Evolutionary conservation across 176 grass and related monocot species (phyloP).

Genomic region (Saccharum officinarum): DNA sequence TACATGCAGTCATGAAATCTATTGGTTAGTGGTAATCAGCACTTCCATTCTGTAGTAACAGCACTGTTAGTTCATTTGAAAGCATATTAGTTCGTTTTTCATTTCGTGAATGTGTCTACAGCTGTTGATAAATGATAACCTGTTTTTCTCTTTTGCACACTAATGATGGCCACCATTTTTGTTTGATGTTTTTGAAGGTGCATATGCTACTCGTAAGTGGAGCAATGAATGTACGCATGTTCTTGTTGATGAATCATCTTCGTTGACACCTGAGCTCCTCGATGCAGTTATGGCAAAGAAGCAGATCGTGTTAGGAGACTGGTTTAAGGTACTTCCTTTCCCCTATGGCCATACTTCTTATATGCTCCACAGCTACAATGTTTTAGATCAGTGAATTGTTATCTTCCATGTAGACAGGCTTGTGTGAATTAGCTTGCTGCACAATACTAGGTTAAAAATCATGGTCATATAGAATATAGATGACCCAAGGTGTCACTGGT

Average conservation of each 20-base stretch:
- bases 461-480: neutral
- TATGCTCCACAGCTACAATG: neutral
- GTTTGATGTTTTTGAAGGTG: conserved; percentile 47
- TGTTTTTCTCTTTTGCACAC: conserved; percentile 3
- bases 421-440: conserved; percentile 18
- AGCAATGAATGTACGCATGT: conserved; percentile 78
- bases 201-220: conserved; percentile 74
- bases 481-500: neutral
- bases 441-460: neutral
- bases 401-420: conserved; percentile 18
- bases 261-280: conserved; percentile 68
- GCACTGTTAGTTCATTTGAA: neutral
- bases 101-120: conserved; percentile 15
- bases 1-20: conserved; percentile 67
- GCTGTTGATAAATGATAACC: conserved; percentile 8
- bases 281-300: conserved; percentile 80
- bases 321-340: conserved; percentile 69
- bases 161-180: conserved; percentile 1
- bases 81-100: neutral
- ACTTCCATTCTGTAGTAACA: conserved; percentile 27
- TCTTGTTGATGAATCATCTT: conserved; percentile 76
- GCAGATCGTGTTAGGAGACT: conserved; percentile 58
- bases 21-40: conserved; percentile 66
- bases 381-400: conserved; percentile 9
- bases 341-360: conserved; percentile 6